A percentile compares a stretch with the other conserved stretches of the same genome.
Evolutionary conservation across 305 asterid genomes (phyloP).

Genomic region (Plantago coronopus): DNA sequence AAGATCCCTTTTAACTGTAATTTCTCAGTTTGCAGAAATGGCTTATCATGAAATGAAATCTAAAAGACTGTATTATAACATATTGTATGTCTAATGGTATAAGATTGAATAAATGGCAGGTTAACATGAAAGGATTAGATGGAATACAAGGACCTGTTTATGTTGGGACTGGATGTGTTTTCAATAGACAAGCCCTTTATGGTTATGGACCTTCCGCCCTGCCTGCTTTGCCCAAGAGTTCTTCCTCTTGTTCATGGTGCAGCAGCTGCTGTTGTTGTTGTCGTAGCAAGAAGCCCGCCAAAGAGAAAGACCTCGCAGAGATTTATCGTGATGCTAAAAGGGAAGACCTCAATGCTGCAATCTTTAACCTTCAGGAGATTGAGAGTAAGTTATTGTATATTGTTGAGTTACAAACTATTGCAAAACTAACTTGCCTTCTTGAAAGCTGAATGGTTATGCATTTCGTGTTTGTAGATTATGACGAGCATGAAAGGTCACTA

Average conservation of each 20-base stretch:
- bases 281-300: conserved; percentile 59
- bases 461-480: conserved; percentile 49
- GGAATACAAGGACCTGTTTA: conserved; percentile 98
- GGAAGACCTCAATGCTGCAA: conserved; percentile 91
- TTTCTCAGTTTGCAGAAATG: too few relatives aligned
- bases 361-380: conserved; percentile 86
- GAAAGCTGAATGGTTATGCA: conserved; percentile 1
- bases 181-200: conserved; percentile 93
- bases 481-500: conserved; percentile 81
- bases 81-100: conserved; percentile 10
- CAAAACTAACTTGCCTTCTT: conserved; percentile 4
- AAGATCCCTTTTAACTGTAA: conserved; percentile 26
- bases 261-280: conserved; percentile 71
- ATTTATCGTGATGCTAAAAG: conserved; percentile 84
- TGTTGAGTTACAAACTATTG: not conserved
- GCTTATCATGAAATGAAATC: not conserved
- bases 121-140: conserved; percentile 97
- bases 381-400: conserved; percentile 55
- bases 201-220: conserved; percentile 83
- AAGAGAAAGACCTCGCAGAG: conserved; percentile 77
- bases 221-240: conserved; percentile 43
- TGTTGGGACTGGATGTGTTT: conserved; percentile 93
- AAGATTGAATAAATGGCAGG: too few relatives aligned
- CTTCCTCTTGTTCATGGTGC: conserved; percentile 70
- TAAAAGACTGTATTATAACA: not conserved